Evolutionary conservation across 345 rosid genomes (phyloP), one percentile per base, ranked within the genome.

Genomic region (Raphanus raphanistrum): DNA sequence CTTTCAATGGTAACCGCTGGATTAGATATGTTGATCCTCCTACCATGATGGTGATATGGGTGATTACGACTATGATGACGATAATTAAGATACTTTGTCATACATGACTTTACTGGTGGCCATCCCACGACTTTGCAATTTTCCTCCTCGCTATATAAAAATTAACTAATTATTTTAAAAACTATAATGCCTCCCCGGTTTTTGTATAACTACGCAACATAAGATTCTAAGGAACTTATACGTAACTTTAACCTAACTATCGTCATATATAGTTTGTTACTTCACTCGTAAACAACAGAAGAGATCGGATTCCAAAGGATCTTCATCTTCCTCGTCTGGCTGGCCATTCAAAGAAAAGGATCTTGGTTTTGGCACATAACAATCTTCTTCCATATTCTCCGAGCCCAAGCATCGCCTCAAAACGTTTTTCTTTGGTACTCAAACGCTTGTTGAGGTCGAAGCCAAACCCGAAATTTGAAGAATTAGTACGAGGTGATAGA

Each of bases 61-160:
- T 60, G 74, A 73, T 68, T 73, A 73, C 66, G 82, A 73, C 31
- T 72, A 66, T 58, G 73, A 33, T 73, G 82, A 66, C 10, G 74
- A 68, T 73, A 67, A 50, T 55, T 67, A 61, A 43, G 66, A 68
- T 68, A 72, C 64, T 88, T 87, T 86, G 73, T 90, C 82, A 88
- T 84, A 89, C 87, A 88, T 72, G 94, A 71, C 80, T 83, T 85
- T 62, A 91, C 71, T 11, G 97, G 94, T 61, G 97, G 97, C 97
- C 94, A 90, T 63, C 97, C 97, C 77, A 87, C 86, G 21, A 85
- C 70, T 48, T 59, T 31, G 43, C 31, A 61, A 55, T 70, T 80
- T 32, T 80, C 87, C 32, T 75, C 85, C 71, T 76, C 83, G 9
- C 82, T 79, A 73, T 79, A 73, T 35, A 79, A 17, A 67, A 77